Evolutionary conservation across 371 early-diverging fungal species (phyloP), one percentile per base, ranked within the genome.

Genomic region (Thermomucor indicae-seudaticae): DNA sequence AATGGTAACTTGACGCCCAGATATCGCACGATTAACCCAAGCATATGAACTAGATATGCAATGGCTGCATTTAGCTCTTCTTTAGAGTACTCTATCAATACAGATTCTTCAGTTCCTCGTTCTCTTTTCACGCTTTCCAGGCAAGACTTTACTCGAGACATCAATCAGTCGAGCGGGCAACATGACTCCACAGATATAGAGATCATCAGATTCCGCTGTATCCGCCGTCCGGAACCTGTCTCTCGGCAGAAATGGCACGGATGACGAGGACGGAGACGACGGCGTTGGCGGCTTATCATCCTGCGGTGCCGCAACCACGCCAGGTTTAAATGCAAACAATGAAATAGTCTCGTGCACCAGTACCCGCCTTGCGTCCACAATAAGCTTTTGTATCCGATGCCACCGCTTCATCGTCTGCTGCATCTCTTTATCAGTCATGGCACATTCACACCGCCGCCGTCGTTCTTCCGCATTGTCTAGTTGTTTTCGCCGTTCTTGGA

Each of bases 1-100:
- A 84, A 91, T 0, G 95, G 95, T 25, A 92, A 64, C 24, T 79
- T 78, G 48, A 90, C 74, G 30, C 85, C 89, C 8, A 91, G 67
- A 62, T 93, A 93, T 35, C 85, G 84, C 4, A 85, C 75, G 50
- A 92, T 78, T n/a, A 92, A 63, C 16, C 80, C 79, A 28, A 86
- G 71, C 72, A 91, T 81, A 48, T 93, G 92, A 32, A 85, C 65
- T 20, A 85, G 78, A 52, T 88, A 78, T n/a, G 88, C 88, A 25
- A 92, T 74, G 14, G 88, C 86, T 4, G 93, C 88, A 64, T 92
- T 92, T 40, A 92, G 73, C 53, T 88, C 88, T 62, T 92, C 91
- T 29, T 79, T 72, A 19, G 62, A 51, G n/a, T 60, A 67, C 34
- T 49, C 73, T 56, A 57, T 53, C 51, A 47, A 22, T n/a, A 39